Conservation (phyloP, 805 yeast genomes). For the Wickerhamomyces subpelliculosus region DNA sequence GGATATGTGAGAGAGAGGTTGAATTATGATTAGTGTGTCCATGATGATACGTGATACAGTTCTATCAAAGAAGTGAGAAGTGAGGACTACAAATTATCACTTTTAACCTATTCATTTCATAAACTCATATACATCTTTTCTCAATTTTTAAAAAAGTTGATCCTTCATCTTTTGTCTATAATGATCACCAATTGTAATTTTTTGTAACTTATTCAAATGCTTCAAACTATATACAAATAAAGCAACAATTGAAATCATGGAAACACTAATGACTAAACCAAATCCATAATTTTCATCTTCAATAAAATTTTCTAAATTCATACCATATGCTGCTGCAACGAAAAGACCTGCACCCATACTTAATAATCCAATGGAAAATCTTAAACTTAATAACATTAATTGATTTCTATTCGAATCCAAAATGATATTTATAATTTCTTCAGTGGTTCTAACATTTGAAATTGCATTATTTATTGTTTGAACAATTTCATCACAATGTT, state of each 20-base stretch:
- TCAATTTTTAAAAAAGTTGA: neutral
- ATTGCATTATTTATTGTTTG: slow-evolving; percentile 75
- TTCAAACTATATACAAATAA: slow-evolving; percentile 50
- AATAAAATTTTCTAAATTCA: slow-evolving; percentile 89
- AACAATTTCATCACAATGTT: slow-evolving; percentile 89
- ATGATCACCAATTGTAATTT: slow-evolving; percentile 52
- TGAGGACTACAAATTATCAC: too few species aligned
- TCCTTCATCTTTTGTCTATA: slow-evolving; percentile 2
- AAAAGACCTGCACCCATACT: slow-evolving; percentile 78
- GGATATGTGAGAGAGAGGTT: too few species aligned
- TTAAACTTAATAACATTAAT: slow-evolving; percentile 78
- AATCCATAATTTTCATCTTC: slow-evolving; percentile 79
- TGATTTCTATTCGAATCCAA: slow-evolving; percentile 92
- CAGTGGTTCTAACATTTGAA: slow-evolving; percentile 85
- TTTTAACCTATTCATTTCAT: too few species aligned
- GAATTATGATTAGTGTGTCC: too few species aligned
- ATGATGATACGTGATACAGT: too few species aligned
- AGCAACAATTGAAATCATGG: slow-evolving; percentile 35
- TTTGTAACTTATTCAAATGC: slow-evolving; percentile 59
- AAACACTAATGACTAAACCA: slow-evolving; percentile 33
- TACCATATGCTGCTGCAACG: slow-evolving; percentile 85
- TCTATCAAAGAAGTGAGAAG: too few species aligned
- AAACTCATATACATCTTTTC: neutral
- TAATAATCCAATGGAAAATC: slow-evolving; percentile 76
- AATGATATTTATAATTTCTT: slow-evolving; percentile 89